Conservation (phyloP, 768 basidiomycete genomes). For the Rubroboletus satanas region DNA sequence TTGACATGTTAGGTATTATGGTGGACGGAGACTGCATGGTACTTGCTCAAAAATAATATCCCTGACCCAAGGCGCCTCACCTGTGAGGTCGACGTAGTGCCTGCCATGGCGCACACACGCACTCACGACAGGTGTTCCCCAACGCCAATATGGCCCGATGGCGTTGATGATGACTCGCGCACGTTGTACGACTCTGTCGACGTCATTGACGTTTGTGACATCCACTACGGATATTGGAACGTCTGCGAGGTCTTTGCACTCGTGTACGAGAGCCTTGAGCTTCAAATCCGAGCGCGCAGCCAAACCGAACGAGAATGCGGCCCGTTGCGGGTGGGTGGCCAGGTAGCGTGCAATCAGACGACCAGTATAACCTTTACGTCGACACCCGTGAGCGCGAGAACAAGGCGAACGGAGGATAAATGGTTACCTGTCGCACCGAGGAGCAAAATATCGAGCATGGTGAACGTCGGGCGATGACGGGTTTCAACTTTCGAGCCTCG, state of each 20-base stretch:
- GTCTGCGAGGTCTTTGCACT: conserved; percentile 39
- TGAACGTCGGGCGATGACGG: conserved; percentile 13
- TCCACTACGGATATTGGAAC: conserved; percentile 55
- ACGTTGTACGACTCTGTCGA: conserved; percentile 55
- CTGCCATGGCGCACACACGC: conserved; percentile 70
- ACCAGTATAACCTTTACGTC: conserved; percentile 58
- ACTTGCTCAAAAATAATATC: conserved; percentile 58
- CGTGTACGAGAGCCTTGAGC: conserved; percentile 48
- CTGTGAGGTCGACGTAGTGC: conserved; percentile 85
- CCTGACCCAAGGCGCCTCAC: conserved; percentile 65
- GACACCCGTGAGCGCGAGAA: conserved; percentile 10
- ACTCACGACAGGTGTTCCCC: conserved; percentile 73
- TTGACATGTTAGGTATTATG: conserved; percentile 12
- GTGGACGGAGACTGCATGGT: conserved; percentile 3
- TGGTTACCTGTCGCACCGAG: conserved; percentile 61
- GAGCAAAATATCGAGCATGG: conserved; percentile 57
- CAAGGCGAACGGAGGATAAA: background rate
- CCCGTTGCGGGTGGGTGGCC: conserved; percentile 53
- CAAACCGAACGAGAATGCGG: conserved; percentile 60
- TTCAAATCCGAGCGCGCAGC: conserved; percentile 67
- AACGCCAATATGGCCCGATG: conserved; percentile 71
- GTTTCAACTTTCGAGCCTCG: background rate
- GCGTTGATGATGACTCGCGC: conserved; percentile 71
- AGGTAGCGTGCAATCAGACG: conserved; percentile 67
- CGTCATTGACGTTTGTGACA: conserved; percentile 46